These are phyloP conservation scores for Candida labiduridarum DNA, from an alignment of 1,139 yeast species.

Conservation along the genomic window DNA sequence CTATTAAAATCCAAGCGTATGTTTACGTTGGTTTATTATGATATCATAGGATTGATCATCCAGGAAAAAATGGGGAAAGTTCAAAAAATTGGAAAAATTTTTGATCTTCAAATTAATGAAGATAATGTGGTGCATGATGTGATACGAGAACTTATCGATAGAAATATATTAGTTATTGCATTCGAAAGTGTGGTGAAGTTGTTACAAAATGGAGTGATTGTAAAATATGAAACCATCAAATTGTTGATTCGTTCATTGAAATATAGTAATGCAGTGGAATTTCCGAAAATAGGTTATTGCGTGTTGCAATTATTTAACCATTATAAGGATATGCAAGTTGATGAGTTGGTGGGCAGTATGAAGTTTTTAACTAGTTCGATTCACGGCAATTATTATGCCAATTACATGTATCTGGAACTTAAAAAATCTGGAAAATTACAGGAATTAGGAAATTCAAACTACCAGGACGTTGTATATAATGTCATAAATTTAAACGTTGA, in stretches of 20 bases:
- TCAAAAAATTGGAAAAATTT: background rate
- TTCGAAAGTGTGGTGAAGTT: conserved; percentile 4
- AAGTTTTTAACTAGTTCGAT: conserved; percentile 7
- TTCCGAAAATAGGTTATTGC: conserved; percentile 9
- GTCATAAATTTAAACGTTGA: conserved; percentile 9
- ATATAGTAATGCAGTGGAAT: background rate
- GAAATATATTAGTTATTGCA: background rate
- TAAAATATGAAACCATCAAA: background rate
- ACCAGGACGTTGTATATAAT: background rate
- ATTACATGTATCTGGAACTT: conserved; percentile 8
- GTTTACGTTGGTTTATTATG: background rate
- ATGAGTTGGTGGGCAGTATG: conserved; percentile 6
- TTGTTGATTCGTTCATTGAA: background rate
- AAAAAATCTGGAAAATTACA: background rate
- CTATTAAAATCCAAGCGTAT: background rate
- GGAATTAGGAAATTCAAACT: background rate
- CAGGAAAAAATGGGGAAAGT: background rate
- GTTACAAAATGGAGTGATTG: background rate
- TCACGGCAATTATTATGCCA: conserved; percentile 14
- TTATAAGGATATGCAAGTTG: background rate
- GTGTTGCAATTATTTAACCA: conserved; percentile 9
- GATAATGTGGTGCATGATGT: background rate
- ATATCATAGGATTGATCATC: conserved; percentile 1
- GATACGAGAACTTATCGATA: background rate
- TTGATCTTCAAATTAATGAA: background rate